Percentiles rank a stretch among this genome's conserved stretches.
Evolutionary conservation across 2,329 filamentous ascomycete genomes (phyloP).

Genomic region (Cladosporium sp.): DNA sequence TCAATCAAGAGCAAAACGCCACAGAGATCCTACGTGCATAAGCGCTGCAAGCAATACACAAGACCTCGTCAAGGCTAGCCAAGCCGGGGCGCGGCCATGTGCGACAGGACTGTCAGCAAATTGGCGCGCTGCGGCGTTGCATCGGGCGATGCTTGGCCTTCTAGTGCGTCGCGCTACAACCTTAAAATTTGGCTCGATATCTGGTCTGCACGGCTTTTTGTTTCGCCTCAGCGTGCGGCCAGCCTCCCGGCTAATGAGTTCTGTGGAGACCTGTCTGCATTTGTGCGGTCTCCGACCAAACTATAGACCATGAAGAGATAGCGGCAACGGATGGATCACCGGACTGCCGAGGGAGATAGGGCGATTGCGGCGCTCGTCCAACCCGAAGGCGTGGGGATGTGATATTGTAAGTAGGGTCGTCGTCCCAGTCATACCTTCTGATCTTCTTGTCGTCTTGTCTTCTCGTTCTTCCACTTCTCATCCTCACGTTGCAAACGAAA

Average conservation of each 20-base stretch:
- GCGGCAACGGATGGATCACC: constrained; percentile 10
- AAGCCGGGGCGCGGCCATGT: constrained; percentile 8
- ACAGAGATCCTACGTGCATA: neutral
- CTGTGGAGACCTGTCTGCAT: constrained; percentile 7
- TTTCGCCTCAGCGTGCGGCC: neutral
- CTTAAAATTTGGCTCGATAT: constrained; percentile 5
- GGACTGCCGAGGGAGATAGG: constrained; percentile 9
- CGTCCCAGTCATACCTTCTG: constrained; percentile 4
- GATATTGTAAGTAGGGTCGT: constrained; percentile 8
- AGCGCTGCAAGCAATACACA: constrained; percentile 8
- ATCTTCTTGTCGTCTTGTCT: neutral
- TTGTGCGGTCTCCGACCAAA: constrained; percentile 9
- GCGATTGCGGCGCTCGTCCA: neutral
- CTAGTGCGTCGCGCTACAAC: constrained; percentile 4
- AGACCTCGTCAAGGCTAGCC: constrained; percentile 8
- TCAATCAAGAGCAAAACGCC: neutral
- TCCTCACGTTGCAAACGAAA: neutral
- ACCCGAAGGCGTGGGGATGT: neutral
- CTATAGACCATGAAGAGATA: neutral
- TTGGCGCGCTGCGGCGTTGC: constrained; percentile 8
- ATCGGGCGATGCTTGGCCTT: constrained; percentile 9
- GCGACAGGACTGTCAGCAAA: neutral
- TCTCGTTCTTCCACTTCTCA: neutral
- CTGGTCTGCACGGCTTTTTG: constrained; percentile 4
- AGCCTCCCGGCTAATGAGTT: constrained; percentile 1